Conservation (phyloP, 306 rosid genomes). For the Rosa rugosa region DNA sequence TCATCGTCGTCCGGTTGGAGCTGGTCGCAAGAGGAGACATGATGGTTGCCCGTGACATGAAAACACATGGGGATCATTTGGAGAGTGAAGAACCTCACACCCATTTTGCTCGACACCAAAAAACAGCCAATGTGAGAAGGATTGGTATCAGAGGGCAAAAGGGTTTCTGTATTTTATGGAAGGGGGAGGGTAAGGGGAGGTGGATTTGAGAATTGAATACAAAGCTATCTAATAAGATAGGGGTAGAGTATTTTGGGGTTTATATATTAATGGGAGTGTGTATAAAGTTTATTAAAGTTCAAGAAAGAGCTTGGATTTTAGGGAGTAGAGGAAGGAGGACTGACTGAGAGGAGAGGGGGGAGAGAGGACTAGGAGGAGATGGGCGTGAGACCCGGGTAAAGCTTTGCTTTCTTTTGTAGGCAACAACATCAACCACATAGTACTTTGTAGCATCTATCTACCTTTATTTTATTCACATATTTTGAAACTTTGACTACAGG, state of each 20-base stretch:
- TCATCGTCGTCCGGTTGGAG: slow-evolving; percentile 4
- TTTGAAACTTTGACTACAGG: slow-evolving; percentile 33
- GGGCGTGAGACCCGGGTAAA: slow-evolving; percentile 36
- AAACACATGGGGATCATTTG: slow-evolving; percentile 27
- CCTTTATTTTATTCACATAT: slow-evolving; percentile 20
- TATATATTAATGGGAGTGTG: background rate
- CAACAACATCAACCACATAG: background rate
- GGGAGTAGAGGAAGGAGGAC: slow-evolving; percentile 10
- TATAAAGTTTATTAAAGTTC: background rate
- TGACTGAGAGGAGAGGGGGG: background rate
- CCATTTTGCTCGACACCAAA: slow-evolving; percentile 3
- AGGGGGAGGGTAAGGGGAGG: background rate
- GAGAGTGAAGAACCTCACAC: slow-evolving; percentile 16
- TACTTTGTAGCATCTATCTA: slow-evolving; percentile 4
- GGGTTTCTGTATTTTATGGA: slow-evolving; percentile 9
- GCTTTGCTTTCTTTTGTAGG: slow-evolving; percentile 24
- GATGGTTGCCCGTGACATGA: slow-evolving; percentile 21
- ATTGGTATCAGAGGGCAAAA: background rate
- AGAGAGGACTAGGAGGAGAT: background rate
- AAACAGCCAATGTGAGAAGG: background rate
- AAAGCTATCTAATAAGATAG: background rate
- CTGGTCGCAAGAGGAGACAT: background rate
- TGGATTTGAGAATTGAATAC: slow-evolving; percentile 10
- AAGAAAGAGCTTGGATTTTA: slow-evolving; percentile 15
- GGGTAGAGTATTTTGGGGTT: slow-evolving; percentile 6